These are phyloP conservation scores for Pseudogymnoascus sp. DNA, from an alignment of 2,329 filamentous ascomycete species.

Conservation along the genomic window DNA sequence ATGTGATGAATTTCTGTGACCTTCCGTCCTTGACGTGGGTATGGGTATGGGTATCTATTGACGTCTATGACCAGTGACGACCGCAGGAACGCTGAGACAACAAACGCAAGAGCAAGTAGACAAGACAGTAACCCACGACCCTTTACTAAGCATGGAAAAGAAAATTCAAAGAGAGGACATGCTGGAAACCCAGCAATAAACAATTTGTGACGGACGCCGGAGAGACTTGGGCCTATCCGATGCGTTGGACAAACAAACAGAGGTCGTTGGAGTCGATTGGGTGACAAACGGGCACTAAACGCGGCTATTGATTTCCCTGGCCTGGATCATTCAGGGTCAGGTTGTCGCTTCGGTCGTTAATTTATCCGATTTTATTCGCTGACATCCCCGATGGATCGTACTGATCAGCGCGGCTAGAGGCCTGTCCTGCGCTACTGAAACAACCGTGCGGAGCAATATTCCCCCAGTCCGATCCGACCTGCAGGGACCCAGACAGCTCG, in stretches of 20 bases:
- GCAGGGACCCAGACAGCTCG: background rate
- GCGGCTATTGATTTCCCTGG: constrained; percentile 5
- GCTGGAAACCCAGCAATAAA: constrained; percentile 6
- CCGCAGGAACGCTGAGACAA: background rate
- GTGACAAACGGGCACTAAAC: constrained; percentile 4
- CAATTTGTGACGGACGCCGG: background rate
- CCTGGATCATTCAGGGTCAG: constrained; percentile 5
- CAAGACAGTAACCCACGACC: background rate
- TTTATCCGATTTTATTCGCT: background rate
- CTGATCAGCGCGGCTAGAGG: background rate
- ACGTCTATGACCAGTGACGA: background rate
- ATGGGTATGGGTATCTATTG: background rate
- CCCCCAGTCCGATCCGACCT: background rate
- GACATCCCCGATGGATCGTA: background rate
- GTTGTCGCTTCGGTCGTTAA: constrained; percentile 1
- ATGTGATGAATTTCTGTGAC: background rate
- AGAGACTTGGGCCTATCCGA: background rate
- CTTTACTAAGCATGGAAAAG: background rate
- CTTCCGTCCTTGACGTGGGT: constrained; percentile 2
- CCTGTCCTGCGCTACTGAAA: background rate
- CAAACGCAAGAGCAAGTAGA: background rate
- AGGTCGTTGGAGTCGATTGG: background rate
- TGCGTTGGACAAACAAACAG: background rate
- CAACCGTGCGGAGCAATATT: constrained; percentile 1
- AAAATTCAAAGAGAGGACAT: constrained; percentile 3